These are phyloP conservation scores for Flaveria floridana DNA, from an alignment of 140 eudicot genomes.

Conservation along the genomic window DNA sequence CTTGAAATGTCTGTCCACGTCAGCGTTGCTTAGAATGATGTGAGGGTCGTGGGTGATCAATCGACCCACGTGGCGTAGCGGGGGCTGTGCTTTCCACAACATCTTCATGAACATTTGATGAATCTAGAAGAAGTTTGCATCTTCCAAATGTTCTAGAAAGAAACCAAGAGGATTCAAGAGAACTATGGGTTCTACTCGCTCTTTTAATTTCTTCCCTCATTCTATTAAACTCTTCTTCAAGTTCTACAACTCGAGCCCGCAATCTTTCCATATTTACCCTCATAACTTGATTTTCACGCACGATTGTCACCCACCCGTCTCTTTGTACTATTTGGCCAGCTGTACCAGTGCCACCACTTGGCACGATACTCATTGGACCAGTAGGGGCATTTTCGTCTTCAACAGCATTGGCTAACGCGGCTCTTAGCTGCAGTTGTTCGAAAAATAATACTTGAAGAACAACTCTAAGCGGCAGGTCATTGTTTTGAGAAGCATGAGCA, in stretches of 20 bases:
- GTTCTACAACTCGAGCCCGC: constrained; percentile 70
- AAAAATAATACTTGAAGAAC: constrained; percentile 83
- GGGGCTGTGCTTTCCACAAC: constrained; percentile 55
- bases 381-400: constrained; percentile 60
- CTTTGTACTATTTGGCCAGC: constrained; percentile 59
- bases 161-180: constrained; percentile 57
- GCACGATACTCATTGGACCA: constrained; percentile 31
- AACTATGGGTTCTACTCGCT: constrained; percentile 59
- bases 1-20: constrained; percentile 23
- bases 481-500: constrained; percentile 93
- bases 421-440: constrained; percentile 84
- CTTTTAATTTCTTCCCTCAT: constrained; percentile 68
- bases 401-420: constrained; percentile 52
- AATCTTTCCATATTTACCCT: constrained; percentile 75
- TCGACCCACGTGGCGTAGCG: constrained; percentile 64
- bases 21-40: constrained; percentile 56
- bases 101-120: constrained; percentile 54
- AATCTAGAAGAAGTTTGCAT: constrained; percentile 59
- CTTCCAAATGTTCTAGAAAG: constrained; percentile 50
- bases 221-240: constrained; percentile 69
- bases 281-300: constrained; percentile 70
- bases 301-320: constrained; percentile 86
- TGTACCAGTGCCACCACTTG: constrained; percentile 34
- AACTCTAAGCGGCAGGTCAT: constrained; percentile 71
- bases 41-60: constrained; percentile 53